A percentile compares a stretch with the other conserved stretches of the same genome.
phyloP scores from a whole-genome alignment of 2,329 filamentous ascomycete genomes.

The Cadophora sp. region DNA sequence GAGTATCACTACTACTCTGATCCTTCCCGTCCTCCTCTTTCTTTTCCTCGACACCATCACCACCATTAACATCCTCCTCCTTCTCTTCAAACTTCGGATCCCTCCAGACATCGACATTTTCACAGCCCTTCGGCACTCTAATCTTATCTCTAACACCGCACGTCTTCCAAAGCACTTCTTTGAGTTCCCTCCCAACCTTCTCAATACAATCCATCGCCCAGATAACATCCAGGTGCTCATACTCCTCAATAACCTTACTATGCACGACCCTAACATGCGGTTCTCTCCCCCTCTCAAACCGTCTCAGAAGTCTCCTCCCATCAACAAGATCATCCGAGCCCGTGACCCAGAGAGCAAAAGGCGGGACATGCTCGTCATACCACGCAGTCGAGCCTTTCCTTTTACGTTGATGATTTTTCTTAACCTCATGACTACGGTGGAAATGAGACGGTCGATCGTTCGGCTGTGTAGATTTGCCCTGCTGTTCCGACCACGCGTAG shows the following conservation, averaged over 20 bases:
- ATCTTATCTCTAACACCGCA: conserved; percentile 48
- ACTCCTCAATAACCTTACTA: conserved; percentile 81
- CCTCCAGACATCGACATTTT: conserved; percentile 40
- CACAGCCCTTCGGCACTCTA: conserved; percentile 41
- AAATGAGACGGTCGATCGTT: not conserved
- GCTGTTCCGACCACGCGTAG: conserved; percentile 14
- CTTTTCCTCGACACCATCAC: not conserved
- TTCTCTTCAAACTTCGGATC: conserved; percentile 26
- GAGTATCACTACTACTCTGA: conserved; percentile 19
- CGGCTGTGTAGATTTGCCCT: not conserved
- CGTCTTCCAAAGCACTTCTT: conserved; percentile 85
- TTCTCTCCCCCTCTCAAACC: conserved; percentile 79
- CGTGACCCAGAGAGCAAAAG: conserved; percentile 87
- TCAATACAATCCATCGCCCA: conserved; percentile 92
- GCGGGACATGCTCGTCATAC: conserved; percentile 82
- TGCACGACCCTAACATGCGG: conserved; percentile 84
- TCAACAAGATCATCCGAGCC: conserved; percentile 87
- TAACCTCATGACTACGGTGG: conserved; percentile 38
- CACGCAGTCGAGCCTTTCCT: conserved; percentile 68
- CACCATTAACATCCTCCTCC: conserved; percentile 7
- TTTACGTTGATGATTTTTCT: conserved; percentile 46
- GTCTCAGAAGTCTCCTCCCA: conserved; percentile 73
- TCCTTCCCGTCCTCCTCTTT: conserved; percentile 21
- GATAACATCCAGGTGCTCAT: conserved; percentile 93
- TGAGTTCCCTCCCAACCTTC: conserved; percentile 81